Base-by-base conservation (phyloP, 129 eudicot species). In the Artemisia annua region DNA sequence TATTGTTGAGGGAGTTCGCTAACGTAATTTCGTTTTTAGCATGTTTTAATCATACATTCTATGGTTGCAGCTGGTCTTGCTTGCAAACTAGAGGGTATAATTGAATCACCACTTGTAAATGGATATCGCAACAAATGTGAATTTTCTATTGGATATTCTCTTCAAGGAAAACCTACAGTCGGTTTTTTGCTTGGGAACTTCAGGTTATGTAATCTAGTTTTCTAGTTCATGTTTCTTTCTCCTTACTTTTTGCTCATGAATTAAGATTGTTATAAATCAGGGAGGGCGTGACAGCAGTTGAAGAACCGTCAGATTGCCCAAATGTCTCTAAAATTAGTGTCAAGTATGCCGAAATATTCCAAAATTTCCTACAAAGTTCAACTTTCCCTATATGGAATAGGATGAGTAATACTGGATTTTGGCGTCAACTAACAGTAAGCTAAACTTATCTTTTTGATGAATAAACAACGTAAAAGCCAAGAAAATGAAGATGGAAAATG, bases 71-170 rank as follows among this genome's bases (percentile, higher is more conserved):
- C 96, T 66, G 97, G 92, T 60, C 96, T 93, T 80, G 89, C 98
- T 62, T 93, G 98, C 91, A 89, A 86, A 58, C 71, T 93, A 50
- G 98, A 89, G 85, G 98, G 98, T 22, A 89, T 93, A 82, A 61
- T 89, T 79, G 97, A 87, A 49, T 89, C 98, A 57, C 98, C 98
- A 17, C 83, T 93, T 66, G 79, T 87, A 51, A 83, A 87, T 75
- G 98, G 98, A 51, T 93, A 93, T 48, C 90, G 98, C 48, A 93
- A 93, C 86, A 93, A 89, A 82, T 93, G 98, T 61, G 98, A 93
- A 75, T 93, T 93, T 80, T 87, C 97, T 39, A 89, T 89, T 57
- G 98, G 98, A 80, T 83, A 84, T 75, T 93, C 98, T 54, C 78
- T 79, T 52, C 87, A 84, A 10, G 95, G 90, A 12, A 93, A 84